Base-by-base conservation (phyloP, 2,329 filamentous ascomycete species). In the Fusarium sp. region DNA sequence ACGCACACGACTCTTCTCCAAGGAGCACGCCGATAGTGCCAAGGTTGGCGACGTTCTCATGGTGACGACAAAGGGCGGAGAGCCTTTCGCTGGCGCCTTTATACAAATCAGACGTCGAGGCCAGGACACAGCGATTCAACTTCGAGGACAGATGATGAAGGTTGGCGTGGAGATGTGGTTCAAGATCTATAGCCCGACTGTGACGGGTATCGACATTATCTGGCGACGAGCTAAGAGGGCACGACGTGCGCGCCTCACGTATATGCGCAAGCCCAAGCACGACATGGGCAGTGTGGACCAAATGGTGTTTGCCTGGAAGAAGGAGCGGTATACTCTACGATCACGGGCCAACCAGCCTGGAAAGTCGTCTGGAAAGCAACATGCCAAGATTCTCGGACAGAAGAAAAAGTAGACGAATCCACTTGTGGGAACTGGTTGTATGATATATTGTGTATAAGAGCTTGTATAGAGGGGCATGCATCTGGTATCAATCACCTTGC, bases 101-200 rank as follows among this genome's bases (percentile, higher is more conserved):
- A 85, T 99, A 77, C 92, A 92, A 77, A 94, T 99, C 78, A 92
- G 94, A 57, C 87, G 93, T 56, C 87, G 92, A n/a, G 94, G 94
- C 63, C 88, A 96, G 63, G 95, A 98, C 82, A 97, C 93, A 4
- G 92, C 92, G 7, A 91, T 99, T 57, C 83, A 97, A 63, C 85
- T 99, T 63, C 88, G 96, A 58, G 95, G 95, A 74, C 90, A 97
- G 77, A 83, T 99, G 74, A 94, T 93, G 71, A 89, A 92, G 74
- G 89, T 97, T 9, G 93, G 93, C 64, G 93, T 97, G 63, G 96
- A 99, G 87, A 96, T 97, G 93, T 97, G 93, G 91, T 94, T 92
- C 82, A 99, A 99, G 85, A 86, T 98, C 62, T 98, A 96, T 84
- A 93, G 89, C 77, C 95, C 95, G 64, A 92, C 93, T 77, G 91